A percentile compares a stretch with the other conserved stretches of the same genome.
These are phyloP conservation scores for Sesbania bispinosa DNA, from an alignment of 306 rosid genomes.

Conservation along the genomic window DNA sequence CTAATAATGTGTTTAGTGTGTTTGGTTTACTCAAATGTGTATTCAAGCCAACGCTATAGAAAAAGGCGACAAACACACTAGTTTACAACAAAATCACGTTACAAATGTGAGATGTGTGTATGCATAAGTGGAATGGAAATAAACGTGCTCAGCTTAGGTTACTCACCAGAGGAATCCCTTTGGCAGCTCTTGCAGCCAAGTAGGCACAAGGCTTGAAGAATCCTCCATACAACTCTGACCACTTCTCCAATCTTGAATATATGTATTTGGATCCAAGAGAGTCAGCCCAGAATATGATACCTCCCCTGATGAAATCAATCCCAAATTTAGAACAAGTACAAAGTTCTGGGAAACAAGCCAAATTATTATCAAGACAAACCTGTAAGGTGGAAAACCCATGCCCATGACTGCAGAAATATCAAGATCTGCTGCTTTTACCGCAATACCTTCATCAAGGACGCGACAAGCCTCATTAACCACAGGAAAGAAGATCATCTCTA, in stretches of 20 bases:
- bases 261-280: slow-evolving; percentile 87
- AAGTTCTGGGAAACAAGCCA: not conserved
- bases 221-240: slow-evolving; percentile 71
- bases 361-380: slow-evolving; percentile 44
- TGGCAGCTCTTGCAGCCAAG: slow-evolving; percentile 92
- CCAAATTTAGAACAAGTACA: slow-evolving; percentile 15
- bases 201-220: slow-evolving; percentile 93
- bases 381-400: slow-evolving; percentile 98
- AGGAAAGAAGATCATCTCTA: slow-evolving; percentile 93
- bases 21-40: too few relatives aligned
- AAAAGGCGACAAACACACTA: too few relatives aligned
- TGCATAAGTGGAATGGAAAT: slow-evolving; percentile 2
- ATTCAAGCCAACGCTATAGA: too few relatives aligned
- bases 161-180: slow-evolving; percentile 78
- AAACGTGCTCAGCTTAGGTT: slow-evolving; percentile 19
- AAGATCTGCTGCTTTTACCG: slow-evolving; percentile 86
- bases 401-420: slow-evolving; percentile 85
- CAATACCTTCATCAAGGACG: slow-evolving; percentile 91
- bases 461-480: slow-evolving; percentile 98
- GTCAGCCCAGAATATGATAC: slow-evolving; percentile 95
- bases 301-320: slow-evolving; percentile 67
- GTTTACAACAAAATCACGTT: too few relatives aligned
- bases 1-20: too few relatives aligned
- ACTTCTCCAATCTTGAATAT: slow-evolving; percentile 70
- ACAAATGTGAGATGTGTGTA: too few relatives aligned